Base-by-base conservation (phyloP, 2,329 filamentous ascomycete species). In the Polychaeton citri region DNA sequence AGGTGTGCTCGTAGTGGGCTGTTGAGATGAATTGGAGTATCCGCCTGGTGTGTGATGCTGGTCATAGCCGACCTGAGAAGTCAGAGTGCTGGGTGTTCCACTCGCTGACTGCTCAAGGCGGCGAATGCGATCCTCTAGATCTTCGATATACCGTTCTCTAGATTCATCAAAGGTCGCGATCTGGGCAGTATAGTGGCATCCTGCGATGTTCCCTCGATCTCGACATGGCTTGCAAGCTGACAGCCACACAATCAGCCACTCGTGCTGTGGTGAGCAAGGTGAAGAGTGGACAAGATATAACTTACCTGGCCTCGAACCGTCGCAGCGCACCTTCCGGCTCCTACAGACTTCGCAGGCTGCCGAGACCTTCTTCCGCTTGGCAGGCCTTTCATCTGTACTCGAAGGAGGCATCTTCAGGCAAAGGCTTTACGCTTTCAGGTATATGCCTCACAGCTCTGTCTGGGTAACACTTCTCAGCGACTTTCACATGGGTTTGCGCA, bases 81-180 rank as follows among this genome's bases (percentile, higher is more conserved):
- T 10, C 12, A 12, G 12, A 12, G 15, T 7, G 15, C 12, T 28
- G 15, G 24, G 24, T 10, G 24, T 28, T 10, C 12, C 12, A 28
- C 24, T 15, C 12, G 12, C 33, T 46, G 12, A 21, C 31, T 5
- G 42, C 38, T 7, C 21, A 36, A 12, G 46, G 44, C 44, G 37
- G 30, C 19, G 90, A 87, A 63, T 83, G 7, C 24, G 24, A 28
- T 28, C 24, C 15, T 28, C 24, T 3, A 28, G 24, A 12, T 28
- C 24, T 15, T 28, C 24, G 24, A 28, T 28, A 7, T 28, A 28
- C 15, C 24, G 12, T 15, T 28, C 24, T 15, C 24, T 28, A 15
- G 24, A 12, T 15, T 28, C 24, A 15, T 28, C 24, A 15, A 12
- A 28, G 24, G 24, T 28, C 12, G 24, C 24, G 15, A 12, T 28